Base-by-base conservation (phyloP, 768 basidiomycete genomes). In the Xerocomellus intermedius region DNA sequence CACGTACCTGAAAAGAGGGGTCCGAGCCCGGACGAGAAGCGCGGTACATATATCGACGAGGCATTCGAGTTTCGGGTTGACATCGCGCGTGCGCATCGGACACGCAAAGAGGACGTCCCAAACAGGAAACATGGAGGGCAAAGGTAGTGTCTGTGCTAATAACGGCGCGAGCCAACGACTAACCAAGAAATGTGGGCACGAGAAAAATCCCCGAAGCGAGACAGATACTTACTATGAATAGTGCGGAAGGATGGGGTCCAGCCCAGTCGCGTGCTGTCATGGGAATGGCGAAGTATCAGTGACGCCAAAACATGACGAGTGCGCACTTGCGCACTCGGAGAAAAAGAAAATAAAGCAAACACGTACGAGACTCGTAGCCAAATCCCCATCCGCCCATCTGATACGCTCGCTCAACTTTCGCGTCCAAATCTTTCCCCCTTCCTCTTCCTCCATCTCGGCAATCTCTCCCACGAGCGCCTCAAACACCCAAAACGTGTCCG, bases 401-500 rank as follows among this genome's bases (percentile, higher is more conserved):
- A 90, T 56, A 33, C 83, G 75, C 30, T 85, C 80, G 32, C 85
- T 80, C 37, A 92, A 73, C 55, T 76, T 82, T 48, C 72, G 77
- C 73, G 83, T 83, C 88, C 87, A 91, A 24, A 77, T 41, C 45
- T 73, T 78, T 8, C 80, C 81, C 16, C 80, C 80, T 28, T 85
- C 84, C 54, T 85, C 83, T 48, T 86, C 86, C 55, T 86, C 85
- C n/a, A 92, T 66, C 48, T 89, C 89, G 2, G 81, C 75, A 46
- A 91, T 81, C 63, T 91, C 89, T 26, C 84, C 82, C 0, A 90
- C 73, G 61, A 91, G 76, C 0, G 83, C 79, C 67, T 91, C 88
- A 52, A 91, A 87, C 5, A 91, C 63, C 90, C 89, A 92, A 67
- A 92, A 92, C 0, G 85, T 79, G 62, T 92, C 90, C 2, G 90